A percentile compares a stretch with the other conserved stretches of the same genome.
Conservation (phyloP, 2,329 filamentous ascomycete genomes). For the Tolypocladium amazonense region DNA sequence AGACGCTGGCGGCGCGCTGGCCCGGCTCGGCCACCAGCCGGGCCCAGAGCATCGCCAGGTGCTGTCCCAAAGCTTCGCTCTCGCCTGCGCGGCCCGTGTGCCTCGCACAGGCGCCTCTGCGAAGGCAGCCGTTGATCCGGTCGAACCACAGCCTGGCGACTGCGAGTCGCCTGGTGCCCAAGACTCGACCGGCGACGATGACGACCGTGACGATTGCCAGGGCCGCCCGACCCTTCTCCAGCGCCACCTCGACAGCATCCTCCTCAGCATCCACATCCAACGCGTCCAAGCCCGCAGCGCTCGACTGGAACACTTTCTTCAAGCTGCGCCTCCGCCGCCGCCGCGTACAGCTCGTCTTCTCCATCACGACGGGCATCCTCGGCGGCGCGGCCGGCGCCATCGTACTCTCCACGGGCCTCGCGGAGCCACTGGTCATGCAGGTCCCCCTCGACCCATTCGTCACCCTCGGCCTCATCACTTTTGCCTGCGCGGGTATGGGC, state of each 20-base stretch:
- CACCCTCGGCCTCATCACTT: slow-evolving; percentile 68
- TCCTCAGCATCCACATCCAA: neutral
- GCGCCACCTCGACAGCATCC: slow-evolving; percentile 1
- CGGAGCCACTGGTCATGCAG: slow-evolving; percentile 59
- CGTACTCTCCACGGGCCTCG: slow-evolving; percentile 58
- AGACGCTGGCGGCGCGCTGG: slow-evolving; percentile 21
- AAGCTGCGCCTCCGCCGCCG: slow-evolving; percentile 76
- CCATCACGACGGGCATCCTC: slow-evolving; percentile 51
- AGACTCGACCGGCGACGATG: neutral
- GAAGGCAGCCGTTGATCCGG: neutral
- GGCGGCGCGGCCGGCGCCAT: slow-evolving; percentile 53
- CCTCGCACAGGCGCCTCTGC: slow-evolving; percentile 8
- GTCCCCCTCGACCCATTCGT: slow-evolving; percentile 83
- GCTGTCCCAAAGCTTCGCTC: slow-evolving; percentile 17
- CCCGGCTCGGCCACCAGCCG: slow-evolving; percentile 11
- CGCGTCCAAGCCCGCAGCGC: slow-evolving; percentile 13
- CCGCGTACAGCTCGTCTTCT: slow-evolving; percentile 72
- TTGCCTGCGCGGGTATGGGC: slow-evolving; percentile 67
- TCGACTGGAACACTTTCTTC: slow-evolving; percentile 92
- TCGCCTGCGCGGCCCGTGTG: slow-evolving; percentile 13
- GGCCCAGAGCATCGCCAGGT: slow-evolving; percentile 12
- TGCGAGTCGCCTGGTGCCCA: neutral
- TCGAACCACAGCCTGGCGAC: neutral
- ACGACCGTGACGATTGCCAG: neutral
- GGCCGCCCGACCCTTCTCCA: slow-evolving; percentile 7